Evolutionary conservation across 148 eudicot genomes (phyloP).

Genomic region (Nepenthes gracilis): DNA sequence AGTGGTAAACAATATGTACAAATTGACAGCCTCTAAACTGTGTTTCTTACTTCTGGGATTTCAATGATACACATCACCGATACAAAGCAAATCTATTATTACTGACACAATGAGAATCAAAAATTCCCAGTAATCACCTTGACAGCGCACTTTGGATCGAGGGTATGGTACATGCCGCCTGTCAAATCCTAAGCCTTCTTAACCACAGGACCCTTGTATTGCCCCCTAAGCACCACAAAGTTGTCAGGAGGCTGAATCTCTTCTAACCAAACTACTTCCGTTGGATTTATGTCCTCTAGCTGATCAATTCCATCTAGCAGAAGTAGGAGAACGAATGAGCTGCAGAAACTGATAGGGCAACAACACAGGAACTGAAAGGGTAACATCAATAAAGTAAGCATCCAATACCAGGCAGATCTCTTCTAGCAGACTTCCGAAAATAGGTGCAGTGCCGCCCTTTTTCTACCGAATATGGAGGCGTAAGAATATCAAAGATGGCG

Average conservation of each 20-base stretch:
- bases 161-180: conserved; percentile 10
- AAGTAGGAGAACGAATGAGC: background rate
- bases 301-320: conserved; percentile 30
- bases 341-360: background rate
- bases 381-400: background rate
- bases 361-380: background rate
- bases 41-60: background rate
- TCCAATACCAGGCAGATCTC: conserved; percentile 28
- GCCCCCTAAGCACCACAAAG: conserved; percentile 31
- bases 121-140: conserved; percentile 6
- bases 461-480: conserved; percentile 84
- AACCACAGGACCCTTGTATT: conserved; percentile 32
- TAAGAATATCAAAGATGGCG: conserved; percentile 88
- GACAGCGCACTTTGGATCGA: background rate
- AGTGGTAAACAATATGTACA: conserved; percentile 26
- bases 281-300: conserved; percentile 19
- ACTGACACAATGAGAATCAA: conserved; percentile 6
- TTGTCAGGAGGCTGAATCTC: conserved; percentile 38
- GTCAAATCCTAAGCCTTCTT: conserved; percentile 20
- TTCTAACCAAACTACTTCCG: conserved; percentile 34
- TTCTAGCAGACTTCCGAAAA: conserved; percentile 24
- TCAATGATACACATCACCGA: no score
- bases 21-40: conserved; percentile 14
- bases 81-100: conserved; percentile 4
- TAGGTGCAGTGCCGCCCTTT: conserved; percentile 90